Percentiles rank a stretch among this genome's conserved stretches.
Conservation (phyloP, 1,284 basidiomycete species). For the Coriolopsis trogii region DNA sequence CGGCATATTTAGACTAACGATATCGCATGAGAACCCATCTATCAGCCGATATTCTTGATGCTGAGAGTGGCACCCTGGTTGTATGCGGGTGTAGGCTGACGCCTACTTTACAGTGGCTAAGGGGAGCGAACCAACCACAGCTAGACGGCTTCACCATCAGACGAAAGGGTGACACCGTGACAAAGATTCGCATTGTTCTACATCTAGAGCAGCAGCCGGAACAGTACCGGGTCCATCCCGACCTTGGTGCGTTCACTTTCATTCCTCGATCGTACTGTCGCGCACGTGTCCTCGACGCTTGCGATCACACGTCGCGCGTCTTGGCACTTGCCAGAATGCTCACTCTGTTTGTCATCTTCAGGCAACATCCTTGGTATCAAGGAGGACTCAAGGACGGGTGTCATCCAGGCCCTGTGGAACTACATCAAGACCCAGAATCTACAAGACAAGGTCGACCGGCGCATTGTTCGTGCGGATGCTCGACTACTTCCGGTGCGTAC, state of each 20-base stretch:
- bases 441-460: constrained; percentile 89
- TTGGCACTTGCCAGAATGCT: neutral
- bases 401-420: constrained; percentile 88
- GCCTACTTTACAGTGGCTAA: constrained; percentile 62
- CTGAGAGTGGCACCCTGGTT: no score
- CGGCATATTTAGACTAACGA: neutral
- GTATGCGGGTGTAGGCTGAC: no score
- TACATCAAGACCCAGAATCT: constrained; percentile 89
- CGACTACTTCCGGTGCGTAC: constrained; percentile 61
- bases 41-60: no score
- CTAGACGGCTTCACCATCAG: constrained; percentile 91
- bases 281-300: no score
- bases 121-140: constrained; percentile 60
- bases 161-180: constrained; percentile 79
- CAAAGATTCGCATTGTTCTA: constrained; percentile 79
- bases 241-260: constrained; percentile 56
- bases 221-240: constrained; percentile 80
- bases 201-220: constrained; percentile 89
- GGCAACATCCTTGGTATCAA: constrained; percentile 78
- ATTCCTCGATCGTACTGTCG: neutral
- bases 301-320: no score
- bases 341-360: constrained; percentile 10
- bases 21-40: no score
- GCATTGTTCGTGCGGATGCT: constrained; percentile 78
- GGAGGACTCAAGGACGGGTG: constrained; percentile 84